These are phyloP conservation scores for Pythium aristosporum DNA, from an alignment of 352 stramenopile genomes.

Conservation along the genomic window DNA sequence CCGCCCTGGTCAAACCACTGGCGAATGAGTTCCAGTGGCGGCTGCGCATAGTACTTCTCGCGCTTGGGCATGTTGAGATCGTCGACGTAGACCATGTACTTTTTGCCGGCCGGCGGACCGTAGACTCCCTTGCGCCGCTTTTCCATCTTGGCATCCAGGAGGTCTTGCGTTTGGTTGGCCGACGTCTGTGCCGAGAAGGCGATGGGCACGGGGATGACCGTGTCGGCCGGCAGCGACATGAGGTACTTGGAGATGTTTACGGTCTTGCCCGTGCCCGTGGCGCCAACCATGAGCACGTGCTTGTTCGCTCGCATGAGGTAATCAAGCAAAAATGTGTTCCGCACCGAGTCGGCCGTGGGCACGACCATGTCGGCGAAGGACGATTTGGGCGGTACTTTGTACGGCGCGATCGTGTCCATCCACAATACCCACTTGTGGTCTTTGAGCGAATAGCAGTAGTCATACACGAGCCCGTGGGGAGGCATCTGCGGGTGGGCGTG, in stretches of 20 bases:
- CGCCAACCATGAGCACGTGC: conserved; percentile 94
- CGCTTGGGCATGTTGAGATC: conserved; percentile 96
- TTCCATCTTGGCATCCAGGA: conserved; percentile 92
- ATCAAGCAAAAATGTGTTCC: conserved; percentile 92
- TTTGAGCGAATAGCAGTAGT: conserved; percentile 90
- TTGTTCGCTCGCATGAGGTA: conserved; percentile 80
- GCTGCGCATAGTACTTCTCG: conserved; percentile 94
- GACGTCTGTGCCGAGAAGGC: conserved; percentile 92
- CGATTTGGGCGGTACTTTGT: conserved; percentile 70
- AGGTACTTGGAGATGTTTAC: conserved; percentile 92
- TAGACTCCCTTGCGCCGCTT: conserved; percentile 93
- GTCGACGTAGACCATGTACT: conserved; percentile 94
- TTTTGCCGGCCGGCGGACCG: conserved; percentile 88
- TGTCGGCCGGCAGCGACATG: conserved; percentile 77
- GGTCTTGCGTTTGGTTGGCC: conserved; percentile 91
- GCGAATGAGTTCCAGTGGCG: conserved; percentile 92
- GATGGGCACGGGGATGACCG: conserved; percentile 90
- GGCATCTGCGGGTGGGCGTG: conserved; percentile 62
- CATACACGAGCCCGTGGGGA: conserved; percentile 75
- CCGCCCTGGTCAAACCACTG: conserved; percentile 94
- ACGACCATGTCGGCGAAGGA: conserved; percentile 93
- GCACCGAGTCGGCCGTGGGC: conserved; percentile 91
- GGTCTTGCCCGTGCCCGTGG: conserved; percentile 94
- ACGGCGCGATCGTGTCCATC: conserved; percentile 91
- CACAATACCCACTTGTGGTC: conserved; percentile 91